phyloP scores from a whole-genome alignment of 306 rosid species.

The Acacia acuminata region DNA sequence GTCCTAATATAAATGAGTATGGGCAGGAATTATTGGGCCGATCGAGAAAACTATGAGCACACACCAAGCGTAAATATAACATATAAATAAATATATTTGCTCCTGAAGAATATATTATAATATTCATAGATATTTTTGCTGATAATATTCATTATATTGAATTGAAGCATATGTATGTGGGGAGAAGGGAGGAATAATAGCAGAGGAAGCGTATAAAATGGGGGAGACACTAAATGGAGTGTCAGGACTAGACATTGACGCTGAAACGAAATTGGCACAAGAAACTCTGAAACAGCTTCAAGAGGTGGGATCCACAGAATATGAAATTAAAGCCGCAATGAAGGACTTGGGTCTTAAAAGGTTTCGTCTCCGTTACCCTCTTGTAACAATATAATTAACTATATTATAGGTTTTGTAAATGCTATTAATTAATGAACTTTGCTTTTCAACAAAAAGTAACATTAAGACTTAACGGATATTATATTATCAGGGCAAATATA shows the following conservation, averaged over 20 bases:
- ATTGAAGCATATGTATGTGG: slow-evolving; percentile 59
- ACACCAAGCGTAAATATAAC: neutral
- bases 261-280: slow-evolving; percentile 34
- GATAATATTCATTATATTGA: neutral
- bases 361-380: slow-evolving; percentile 20
- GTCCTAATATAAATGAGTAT: neutral
- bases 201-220: slow-evolving; percentile 43
- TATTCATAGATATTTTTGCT: neutral
- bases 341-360: slow-evolving; percentile 55
- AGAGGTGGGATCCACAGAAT: slow-evolving; percentile 30
- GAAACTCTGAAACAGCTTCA: slow-evolving; percentile 38
- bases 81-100: neutral
- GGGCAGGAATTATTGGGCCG: neutral
- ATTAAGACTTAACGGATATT: neutral
- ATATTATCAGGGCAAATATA: slow-evolving; percentile 40
- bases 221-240: slow-evolving; percentile 56
- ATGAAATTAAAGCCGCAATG: slow-evolving; percentile 39
- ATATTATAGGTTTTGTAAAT: neutral
- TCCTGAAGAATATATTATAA: neutral
- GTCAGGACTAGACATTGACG: slow-evolving; percentile 41
- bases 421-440: too few species aligned
- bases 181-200: slow-evolving; percentile 51
- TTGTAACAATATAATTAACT: neutral
- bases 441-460: too few species aligned
- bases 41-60: neutral